Evolutionary conservation across 106 monocot genomes (phyloP).

Genomic region (Agapanthus africanus): DNA sequence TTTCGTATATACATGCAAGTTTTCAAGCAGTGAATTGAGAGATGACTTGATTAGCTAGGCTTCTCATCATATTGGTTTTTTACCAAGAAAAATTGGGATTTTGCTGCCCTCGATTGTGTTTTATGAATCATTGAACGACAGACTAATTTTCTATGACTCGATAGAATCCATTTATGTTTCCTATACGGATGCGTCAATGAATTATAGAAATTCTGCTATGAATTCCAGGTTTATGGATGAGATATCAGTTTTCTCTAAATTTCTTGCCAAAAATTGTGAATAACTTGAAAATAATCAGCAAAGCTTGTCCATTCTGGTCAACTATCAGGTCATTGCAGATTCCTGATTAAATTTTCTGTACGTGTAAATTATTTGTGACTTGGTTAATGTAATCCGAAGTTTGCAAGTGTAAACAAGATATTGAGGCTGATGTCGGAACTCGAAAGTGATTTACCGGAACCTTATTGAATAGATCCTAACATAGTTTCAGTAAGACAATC

Average conservation of each 20-base stretch:
- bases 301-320: neutral
- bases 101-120: no score
- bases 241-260: neutral
- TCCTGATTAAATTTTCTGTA: neutral
- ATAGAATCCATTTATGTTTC: no score
- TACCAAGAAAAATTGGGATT: no score
- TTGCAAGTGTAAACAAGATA: neutral
- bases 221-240: neutral
- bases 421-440: neutral
- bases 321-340: neutral
- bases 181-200: neutral
- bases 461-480: neutral
- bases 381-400: neutral
- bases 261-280: neutral
- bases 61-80: no score
- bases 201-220: neutral
- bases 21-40: no score
- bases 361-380: neutral
- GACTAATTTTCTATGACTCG: no score
- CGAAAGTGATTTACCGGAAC: neutral
- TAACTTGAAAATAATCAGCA: slow-evolving; percentile 1
- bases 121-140: no score
- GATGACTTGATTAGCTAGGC: no score
- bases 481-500: neutral
- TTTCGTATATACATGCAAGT: no score